A percentile compares a stretch with the other conserved stretches of the same genome.
phyloP scores from a whole-genome alignment of 1,284 basidiomycete genomes.

The Fomes fomentarius region DNA sequence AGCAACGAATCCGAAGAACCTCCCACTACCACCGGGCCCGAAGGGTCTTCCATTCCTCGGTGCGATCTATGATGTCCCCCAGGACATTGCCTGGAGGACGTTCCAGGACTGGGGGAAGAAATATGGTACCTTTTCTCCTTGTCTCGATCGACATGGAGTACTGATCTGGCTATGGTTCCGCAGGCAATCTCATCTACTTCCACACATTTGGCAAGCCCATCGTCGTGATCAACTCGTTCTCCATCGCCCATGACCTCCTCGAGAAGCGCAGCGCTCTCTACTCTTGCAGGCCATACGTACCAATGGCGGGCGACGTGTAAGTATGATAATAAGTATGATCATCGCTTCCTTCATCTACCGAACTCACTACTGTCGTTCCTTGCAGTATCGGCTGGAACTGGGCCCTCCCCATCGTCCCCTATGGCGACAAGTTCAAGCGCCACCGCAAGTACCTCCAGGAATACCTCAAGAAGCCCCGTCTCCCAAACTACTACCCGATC shows the following conservation, averaged over 20 bases:
- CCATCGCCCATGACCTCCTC: constrained; percentile 1
- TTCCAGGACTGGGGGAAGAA: background rate
- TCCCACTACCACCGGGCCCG: background rate
- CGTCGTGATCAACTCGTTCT: background rate
- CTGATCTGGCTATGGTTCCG: no score
- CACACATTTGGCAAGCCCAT: background rate
- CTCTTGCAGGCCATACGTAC: background rate
- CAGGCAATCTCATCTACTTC: background rate
- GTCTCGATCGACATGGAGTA: no score
- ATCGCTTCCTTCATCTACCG: background rate
- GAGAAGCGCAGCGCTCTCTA: constrained; percentile 1
- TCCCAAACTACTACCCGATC: background rate
- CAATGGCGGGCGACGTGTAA: background rate
- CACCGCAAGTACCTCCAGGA: constrained; percentile 18
- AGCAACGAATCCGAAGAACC: background rate
- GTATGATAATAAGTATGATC: background rate
- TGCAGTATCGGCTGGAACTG: constrained; percentile 10
- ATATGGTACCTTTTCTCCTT: background rate
- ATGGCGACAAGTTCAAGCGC: constrained; percentile 15
- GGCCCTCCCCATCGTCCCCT: constrained; percentile 7
- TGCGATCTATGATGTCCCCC: background rate
- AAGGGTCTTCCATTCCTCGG: background rate
- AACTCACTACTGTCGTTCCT: background rate
- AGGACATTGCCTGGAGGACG: background rate
- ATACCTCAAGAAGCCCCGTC: constrained; percentile 11